These are phyloP conservation scores for Podaxis mareebaensis DNA, from an alignment of 768 basidiomycete species.

Conservation along the genomic window DNA sequence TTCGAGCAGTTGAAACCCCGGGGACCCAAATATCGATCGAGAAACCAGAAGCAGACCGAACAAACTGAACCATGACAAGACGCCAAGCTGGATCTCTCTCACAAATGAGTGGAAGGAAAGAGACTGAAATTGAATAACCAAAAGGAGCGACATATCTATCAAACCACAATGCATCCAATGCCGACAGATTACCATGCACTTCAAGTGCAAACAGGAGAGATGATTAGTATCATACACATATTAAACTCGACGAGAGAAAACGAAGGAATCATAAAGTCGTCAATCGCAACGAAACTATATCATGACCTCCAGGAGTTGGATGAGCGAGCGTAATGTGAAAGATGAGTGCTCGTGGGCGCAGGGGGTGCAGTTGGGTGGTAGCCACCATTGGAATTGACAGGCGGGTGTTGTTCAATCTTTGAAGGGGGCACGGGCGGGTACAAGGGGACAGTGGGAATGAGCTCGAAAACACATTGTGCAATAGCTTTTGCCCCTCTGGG, in stretches of 20 bases:
- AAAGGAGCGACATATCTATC: slow-evolving; percentile 13
- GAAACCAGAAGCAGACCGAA: background rate
- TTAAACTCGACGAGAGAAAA: background rate
- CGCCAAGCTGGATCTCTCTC: no score
- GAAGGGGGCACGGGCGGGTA: slow-evolving; percentile 43
- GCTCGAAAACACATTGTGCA: slow-evolving; percentile 75
- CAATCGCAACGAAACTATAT: slow-evolving; percentile 3
- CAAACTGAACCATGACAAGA: background rate
- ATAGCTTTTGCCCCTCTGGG: slow-evolving; percentile 45
- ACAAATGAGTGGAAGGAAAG: no score
- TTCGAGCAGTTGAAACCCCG: no score
- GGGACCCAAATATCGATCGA: no score
- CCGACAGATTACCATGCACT: slow-evolving; percentile 8
- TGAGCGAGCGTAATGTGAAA: background rate
- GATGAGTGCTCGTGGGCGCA: slow-evolving; percentile 3
- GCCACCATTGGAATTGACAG: slow-evolving; percentile 16
- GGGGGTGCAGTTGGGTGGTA: slow-evolving; percentile 8
- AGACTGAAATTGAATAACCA: slow-evolving; percentile 9
- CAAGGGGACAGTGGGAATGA: slow-evolving; percentile 74
- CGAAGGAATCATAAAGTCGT: background rate
- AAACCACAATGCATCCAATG: background rate
- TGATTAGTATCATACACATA: slow-evolving; percentile 15
- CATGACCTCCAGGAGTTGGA: slow-evolving; percentile 17
- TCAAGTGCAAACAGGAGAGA: slow-evolving; percentile 4
- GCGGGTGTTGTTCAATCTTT: slow-evolving; percentile 15